Percentiles rank a stretch among this genome's conserved stretches.
phyloP scores from a whole-genome alignment of 106 monocot species.

The Amphibolis antarctica region DNA sequence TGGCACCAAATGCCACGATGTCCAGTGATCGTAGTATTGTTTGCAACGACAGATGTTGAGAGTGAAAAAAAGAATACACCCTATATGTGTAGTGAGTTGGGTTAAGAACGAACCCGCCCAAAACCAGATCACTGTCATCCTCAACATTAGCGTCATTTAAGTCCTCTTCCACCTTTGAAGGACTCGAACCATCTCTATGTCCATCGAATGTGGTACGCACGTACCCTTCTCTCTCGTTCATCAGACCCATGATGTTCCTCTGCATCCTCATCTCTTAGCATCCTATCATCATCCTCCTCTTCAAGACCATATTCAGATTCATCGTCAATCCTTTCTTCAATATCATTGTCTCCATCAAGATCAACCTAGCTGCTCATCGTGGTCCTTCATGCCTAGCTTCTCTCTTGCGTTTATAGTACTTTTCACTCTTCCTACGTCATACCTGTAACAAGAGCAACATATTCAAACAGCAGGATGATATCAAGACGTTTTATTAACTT shows the following conservation, averaged over 20 bases:
- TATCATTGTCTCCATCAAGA: slow-evolving; percentile 91
- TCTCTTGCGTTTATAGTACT: background rate
- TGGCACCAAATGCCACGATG: background rate
- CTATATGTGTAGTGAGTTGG: no score
- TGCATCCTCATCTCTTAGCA: slow-evolving; percentile 15
- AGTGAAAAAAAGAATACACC: no score
- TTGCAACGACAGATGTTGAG: no score
- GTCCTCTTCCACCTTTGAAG: slow-evolving; percentile 20
- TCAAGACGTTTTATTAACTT: no score
- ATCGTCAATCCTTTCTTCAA: slow-evolving; percentile 87
- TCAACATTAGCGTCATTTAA: slow-evolving; percentile 21
- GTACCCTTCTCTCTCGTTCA: slow-evolving; percentile 25
- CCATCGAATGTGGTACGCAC: slow-evolving; percentile 19
- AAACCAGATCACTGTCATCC: slow-evolving; percentile 41
- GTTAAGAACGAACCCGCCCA: no score
- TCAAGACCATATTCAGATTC: slow-evolving; percentile 39
- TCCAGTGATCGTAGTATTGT: no score
- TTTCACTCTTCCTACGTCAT: background rate
- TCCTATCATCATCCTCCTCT: slow-evolving; percentile 30
- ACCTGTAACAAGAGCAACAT: no score
- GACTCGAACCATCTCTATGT: slow-evolving; percentile 17
- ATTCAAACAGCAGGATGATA: no score
- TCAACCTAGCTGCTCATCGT: slow-evolving; percentile 87
- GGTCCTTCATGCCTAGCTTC: slow-evolving; percentile 39
- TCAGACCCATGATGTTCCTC: slow-evolving; percentile 24